These are phyloP conservation scores for Thermoascus crustaceus DNA, from an alignment of 2,329 filamentous ascomycete species.

Conservation along the genomic window DNA sequence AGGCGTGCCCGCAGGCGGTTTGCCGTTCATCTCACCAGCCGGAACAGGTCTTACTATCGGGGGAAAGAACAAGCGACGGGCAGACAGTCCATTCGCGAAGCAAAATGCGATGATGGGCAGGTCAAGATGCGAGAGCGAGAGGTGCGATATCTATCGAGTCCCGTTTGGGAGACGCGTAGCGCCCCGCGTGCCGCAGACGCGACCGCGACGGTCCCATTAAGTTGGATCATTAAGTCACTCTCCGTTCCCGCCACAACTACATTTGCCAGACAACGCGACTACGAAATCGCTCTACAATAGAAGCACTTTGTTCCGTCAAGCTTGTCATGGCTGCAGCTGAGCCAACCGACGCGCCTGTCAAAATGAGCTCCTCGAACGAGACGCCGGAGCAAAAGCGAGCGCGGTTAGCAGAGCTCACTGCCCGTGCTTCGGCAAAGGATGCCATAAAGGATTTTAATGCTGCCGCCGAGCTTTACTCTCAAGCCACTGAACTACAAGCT, in stretches of 20 bases:
- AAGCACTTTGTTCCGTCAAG: too few species aligned
- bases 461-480: slow-evolving; percentile 79
- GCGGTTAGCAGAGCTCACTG: slow-evolving; percentile 67
- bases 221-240: slow-evolving; percentile 7
- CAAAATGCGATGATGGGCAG: too few species aligned
- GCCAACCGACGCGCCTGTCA: slow-evolving; percentile 7
- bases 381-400: slow-evolving; percentile 41
- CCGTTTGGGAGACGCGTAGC: slow-evolving; percentile 3
- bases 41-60: too few species aligned
- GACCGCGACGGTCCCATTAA: slow-evolving; percentile 10
- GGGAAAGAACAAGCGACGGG: too few species aligned
- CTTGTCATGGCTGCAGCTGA: slow-evolving; percentile 22
- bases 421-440: slow-evolving; percentile 76
- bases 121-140: too few species aligned
- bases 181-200: slow-evolving; percentile 14
- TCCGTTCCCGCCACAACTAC: slow-evolving; percentile 2
- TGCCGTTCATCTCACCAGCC: too few species aligned
- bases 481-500: slow-evolving; percentile 82
- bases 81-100: too few species aligned
- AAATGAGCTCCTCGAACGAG: slow-evolving; percentile 11
- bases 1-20: too few species aligned
- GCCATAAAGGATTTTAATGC: slow-evolving; percentile 80
- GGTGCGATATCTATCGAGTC: too few species aligned
- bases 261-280: slow-evolving; percentile 2
- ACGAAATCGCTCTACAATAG: too few species aligned